These are phyloP conservation scores for Physocladia obscura DNA, from an alignment of 192 early-diverging fungal genomes.

Conservation along the genomic window DNA sequence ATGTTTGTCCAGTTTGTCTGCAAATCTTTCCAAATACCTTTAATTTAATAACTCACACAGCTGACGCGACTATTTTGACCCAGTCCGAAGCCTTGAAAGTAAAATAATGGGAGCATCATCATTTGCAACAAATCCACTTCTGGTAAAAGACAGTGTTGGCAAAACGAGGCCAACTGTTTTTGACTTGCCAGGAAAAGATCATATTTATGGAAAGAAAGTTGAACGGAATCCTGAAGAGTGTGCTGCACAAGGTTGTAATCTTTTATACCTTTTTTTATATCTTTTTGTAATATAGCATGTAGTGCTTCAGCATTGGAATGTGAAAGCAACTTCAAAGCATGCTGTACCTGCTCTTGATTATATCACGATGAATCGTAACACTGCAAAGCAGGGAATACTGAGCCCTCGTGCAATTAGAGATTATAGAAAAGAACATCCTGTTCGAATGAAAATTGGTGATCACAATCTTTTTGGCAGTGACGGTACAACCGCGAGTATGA, in stretches of 20 bases:
- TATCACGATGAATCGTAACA: slow-evolving; percentile 60
- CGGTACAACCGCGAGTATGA: neutral
- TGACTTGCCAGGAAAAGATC: slow-evolving; percentile 45
- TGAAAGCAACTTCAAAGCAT: slow-evolving; percentile 42
- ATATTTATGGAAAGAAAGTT: slow-evolving; percentile 54
- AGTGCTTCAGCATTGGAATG: slow-evolving; percentile 61
- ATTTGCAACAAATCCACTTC: slow-evolving; percentile 38
- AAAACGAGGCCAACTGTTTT: slow-evolving; percentile 53
- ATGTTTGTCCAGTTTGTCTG: too few relatives aligned
- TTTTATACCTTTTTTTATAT: too few relatives aligned
- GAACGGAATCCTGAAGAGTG: slow-evolving; percentile 43
- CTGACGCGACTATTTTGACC: too few relatives aligned
- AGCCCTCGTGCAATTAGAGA: slow-evolving; percentile 43
- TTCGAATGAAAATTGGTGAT: slow-evolving; percentile 49
- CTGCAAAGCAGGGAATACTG: slow-evolving; percentile 46
- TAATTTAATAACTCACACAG: too few relatives aligned
- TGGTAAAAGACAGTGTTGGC: slow-evolving; percentile 51
- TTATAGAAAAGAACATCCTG: slow-evolving; percentile 49
- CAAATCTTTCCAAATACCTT: too few relatives aligned
- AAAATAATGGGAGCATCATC: slow-evolving; percentile 13
- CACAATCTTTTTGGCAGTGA: slow-evolving; percentile 30
- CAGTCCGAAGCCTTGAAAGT: too few relatives aligned
- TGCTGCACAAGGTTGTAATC: slow-evolving; percentile 45
- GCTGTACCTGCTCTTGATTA: slow-evolving; percentile 50
- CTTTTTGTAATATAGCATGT: too few relatives aligned